Conservation (phyloP, 495 filamentous ascomycete genomes). For the Hypoxylon trugodes region DNA sequence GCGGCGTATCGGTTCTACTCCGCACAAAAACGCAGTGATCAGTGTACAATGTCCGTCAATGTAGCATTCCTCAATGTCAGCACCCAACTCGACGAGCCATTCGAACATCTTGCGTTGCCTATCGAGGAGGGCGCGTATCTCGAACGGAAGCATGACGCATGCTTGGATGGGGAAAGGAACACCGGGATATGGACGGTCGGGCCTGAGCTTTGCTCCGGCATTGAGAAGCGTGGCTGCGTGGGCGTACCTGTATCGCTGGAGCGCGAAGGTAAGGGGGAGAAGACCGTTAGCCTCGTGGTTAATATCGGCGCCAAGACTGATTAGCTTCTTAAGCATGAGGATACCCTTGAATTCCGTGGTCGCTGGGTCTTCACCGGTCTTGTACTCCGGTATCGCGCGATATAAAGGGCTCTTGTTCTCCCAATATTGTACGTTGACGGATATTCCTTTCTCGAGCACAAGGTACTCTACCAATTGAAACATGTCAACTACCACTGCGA, state of each 20-base stretch:
- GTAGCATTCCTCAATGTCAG: too few species aligned
- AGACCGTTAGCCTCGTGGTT: neutral
- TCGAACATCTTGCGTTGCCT: too few species aligned
- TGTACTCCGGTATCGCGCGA: neutral
- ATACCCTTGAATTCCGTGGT: neutral
- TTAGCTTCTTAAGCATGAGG: neutral
- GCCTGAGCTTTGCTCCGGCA: slow-evolving; percentile 2
- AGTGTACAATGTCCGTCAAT: too few species aligned
- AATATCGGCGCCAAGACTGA: slow-evolving; percentile 6
- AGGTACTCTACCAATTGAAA: neutral
- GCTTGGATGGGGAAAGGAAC: slow-evolving; percentile 3
- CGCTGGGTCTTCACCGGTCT: too few species aligned
- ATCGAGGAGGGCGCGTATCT: too few species aligned
- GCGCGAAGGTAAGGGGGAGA: neutral
- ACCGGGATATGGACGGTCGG: too few species aligned
- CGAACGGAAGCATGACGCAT: too few species aligned
- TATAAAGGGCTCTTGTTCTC: neutral
- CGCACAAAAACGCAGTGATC: too few species aligned
- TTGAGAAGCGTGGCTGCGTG: neutral
- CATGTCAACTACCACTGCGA: neutral
- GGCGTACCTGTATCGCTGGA: neutral
- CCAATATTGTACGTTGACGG: neutral
- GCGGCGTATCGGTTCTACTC: too few species aligned
- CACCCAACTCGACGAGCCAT: too few species aligned
- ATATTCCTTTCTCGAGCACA: neutral